A percentile compares a stretch with the other conserved stretches of the same genome.
These are phyloP conservation scores for Haplographium delicatum DNA, from an alignment of 495 filamentous ascomycete species.

Conservation along the genomic window DNA sequence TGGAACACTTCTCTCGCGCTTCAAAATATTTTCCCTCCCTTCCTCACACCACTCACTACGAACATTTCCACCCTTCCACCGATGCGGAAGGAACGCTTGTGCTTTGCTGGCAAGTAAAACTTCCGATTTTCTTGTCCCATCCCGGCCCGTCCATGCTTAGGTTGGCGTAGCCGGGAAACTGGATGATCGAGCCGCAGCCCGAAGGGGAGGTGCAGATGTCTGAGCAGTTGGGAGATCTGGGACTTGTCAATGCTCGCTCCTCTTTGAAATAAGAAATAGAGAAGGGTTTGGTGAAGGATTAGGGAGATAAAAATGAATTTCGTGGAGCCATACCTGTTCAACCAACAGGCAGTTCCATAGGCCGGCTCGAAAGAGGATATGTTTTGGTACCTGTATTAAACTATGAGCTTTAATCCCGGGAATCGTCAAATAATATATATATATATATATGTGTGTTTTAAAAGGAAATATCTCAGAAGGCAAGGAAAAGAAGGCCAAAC, in stretches of 20 bases:
- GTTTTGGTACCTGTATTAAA: too few species aligned
- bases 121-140: slow-evolving; percentile 3
- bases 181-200: not conserved
- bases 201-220: not conserved
- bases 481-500: too few species aligned
- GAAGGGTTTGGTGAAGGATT: not conserved
- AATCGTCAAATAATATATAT: too few species aligned
- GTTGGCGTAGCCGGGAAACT: not conserved
- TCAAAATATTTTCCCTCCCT: too few species aligned
- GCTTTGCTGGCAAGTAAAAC: not conserved
- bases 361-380: not conserved
- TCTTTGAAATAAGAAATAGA: not conserved
- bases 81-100: too few species aligned
- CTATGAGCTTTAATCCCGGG: too few species aligned
- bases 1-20: too few species aligned
- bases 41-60: too few species aligned
- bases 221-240: not conserved
- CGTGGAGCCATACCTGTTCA: not conserved
- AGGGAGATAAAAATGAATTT: not conserved
- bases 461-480: too few species aligned
- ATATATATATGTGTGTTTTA: too few species aligned
- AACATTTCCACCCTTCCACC: too few species aligned
- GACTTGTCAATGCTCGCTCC: not conserved
- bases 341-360: not conserved
- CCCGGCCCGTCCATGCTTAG: not conserved